Conservation (phyloP, 148 eudicot species). For the Camellia lanceoleosa region DNA sequence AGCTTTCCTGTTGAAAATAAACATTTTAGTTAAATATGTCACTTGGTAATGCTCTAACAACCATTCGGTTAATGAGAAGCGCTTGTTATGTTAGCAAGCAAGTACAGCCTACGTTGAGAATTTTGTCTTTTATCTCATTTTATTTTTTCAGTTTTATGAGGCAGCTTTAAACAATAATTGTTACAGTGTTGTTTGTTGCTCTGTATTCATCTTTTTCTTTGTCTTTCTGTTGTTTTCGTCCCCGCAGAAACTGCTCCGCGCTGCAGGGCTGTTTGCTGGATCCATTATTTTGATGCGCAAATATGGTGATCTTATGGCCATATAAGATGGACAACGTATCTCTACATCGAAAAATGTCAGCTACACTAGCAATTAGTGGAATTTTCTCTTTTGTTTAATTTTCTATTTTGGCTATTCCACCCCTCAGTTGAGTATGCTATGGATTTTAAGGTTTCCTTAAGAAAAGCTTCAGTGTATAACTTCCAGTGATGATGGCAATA, state of each 20-base stretch:
- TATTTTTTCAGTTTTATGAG: neutral
- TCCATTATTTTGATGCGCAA: conserved; percentile 42
- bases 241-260: conserved; percentile 43
- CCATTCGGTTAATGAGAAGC: neutral
- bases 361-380: conserved; percentile 4
- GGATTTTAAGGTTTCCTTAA: neutral
- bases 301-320: conserved; percentile 45
- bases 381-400: neutral
- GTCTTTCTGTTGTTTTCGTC: neutral
- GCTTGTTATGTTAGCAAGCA: neutral
- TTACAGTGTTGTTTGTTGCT: neutral
- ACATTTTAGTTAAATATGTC: neutral
- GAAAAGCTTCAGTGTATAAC: neutral
- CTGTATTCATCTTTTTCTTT: neutral
- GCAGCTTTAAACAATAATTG: neutral
- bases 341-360: neutral
- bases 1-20: neutral
- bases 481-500: neutral
- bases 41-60: neutral
- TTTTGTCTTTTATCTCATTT: neutral
- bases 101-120: neutral
- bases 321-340: neutral
- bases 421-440: neutral
- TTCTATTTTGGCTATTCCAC: neutral
- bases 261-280: conserved; percentile 44